Percentiles rank a stretch among this genome's conserved stretches.
These are phyloP conservation scores for Perkinsus chesapeaki DNA, from an alignment of 169 alveolate species.

Conservation along the genomic window DNA sequence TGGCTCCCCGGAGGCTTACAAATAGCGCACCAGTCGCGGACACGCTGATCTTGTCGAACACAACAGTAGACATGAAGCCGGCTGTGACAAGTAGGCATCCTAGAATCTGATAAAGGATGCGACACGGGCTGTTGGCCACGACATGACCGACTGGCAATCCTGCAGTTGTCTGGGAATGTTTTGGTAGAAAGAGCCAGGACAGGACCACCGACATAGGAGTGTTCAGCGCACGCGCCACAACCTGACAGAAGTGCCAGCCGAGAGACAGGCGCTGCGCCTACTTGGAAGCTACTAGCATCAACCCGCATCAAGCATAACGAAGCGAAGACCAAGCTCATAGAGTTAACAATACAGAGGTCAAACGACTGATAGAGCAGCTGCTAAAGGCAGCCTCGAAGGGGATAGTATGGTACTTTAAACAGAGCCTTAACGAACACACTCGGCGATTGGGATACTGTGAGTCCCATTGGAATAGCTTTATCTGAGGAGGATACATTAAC, in stretches of 20 bases:
- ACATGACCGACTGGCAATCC: not conserved
- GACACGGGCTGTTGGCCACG: not conserved
- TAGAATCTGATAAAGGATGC: not conserved
- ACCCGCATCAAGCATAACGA: not conserved
- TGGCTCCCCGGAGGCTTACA: not conserved
- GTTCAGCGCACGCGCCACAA: not conserved
- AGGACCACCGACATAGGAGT: not conserved
- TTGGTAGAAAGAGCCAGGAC: not conserved
- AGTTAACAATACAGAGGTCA: not conserved
- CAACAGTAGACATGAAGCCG: not conserved
- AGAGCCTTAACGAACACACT: not conserved
- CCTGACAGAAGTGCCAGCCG: not conserved
- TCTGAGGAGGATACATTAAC: not conserved
- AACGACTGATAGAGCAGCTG: not conserved
- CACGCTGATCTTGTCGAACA: not conserved
- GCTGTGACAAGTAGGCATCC: not conserved
- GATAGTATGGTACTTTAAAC: too few relatives aligned
- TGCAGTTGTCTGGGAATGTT: not conserved
- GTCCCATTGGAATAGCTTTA: not conserved
- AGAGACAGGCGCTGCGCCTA: not conserved
- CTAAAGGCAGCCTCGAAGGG: too few relatives aligned
- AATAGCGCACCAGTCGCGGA: not conserved
- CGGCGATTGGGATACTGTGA: not conserved
- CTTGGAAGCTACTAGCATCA: not conserved
- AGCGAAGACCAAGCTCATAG: not conserved